These are phyloP conservation scores for Prunus armeniaca DNA, from an alignment of 306 rosid species.

Conservation along the genomic window DNA sequence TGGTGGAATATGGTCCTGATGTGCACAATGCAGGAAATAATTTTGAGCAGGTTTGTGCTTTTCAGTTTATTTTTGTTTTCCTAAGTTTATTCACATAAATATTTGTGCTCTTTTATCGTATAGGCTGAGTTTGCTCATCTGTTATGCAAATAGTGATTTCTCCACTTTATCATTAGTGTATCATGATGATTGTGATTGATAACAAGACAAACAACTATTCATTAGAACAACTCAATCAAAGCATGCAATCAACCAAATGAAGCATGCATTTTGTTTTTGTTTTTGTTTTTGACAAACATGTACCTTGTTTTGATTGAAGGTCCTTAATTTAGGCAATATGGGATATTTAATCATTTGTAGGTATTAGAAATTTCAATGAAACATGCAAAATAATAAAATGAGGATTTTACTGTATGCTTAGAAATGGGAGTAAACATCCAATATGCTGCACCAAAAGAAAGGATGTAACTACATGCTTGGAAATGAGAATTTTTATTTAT, in stretches of 20 bases:
- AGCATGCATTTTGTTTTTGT: not conserved
- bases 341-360: not conserved
- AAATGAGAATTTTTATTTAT: not conserved
- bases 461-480: not conserved
- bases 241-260: not conserved
- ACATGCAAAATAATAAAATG: not conserved
- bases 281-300: not conserved
- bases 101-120: not conserved
- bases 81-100: not conserved
- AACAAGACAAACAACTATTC: not conserved
- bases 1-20: not conserved
- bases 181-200: not conserved
- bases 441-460: not conserved
- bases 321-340: not conserved
- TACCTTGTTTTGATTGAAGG: not conserved
- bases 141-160: not conserved
- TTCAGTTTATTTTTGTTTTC: not conserved
- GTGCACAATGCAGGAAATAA: not conserved
- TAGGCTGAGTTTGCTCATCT: not conserved
- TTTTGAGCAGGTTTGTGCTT: conserved; percentile 35
- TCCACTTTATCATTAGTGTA: not conserved
- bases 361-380: not conserved
- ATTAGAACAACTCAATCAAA: not conserved
- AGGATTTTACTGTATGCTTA: not conserved
- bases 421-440: not conserved